Evolutionary conservation across 805 yeast genomes (phyloP).

Genomic region (Wickerhamiella slavikovae): DNA sequence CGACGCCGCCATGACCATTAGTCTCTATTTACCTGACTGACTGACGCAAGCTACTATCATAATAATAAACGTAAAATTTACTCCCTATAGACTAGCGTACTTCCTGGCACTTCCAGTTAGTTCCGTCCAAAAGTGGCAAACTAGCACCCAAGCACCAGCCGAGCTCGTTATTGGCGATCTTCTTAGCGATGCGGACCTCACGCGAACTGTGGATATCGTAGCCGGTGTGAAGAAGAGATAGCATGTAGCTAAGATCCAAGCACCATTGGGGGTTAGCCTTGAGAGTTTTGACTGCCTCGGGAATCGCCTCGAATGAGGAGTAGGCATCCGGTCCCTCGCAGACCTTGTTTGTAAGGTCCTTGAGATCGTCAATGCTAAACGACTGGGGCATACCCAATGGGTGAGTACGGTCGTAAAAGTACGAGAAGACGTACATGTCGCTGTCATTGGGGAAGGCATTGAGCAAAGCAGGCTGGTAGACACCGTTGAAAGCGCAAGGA

Average conservation of each 20-base stretch:
- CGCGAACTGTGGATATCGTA: constrained; percentile 82
- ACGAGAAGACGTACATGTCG: constrained; percentile 82
- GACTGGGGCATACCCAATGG: constrained; percentile 90
- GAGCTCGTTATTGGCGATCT: constrained; percentile 68
- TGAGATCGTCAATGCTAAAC: constrained; percentile 68
- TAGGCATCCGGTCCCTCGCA: constrained; percentile 69
- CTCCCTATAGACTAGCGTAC: neutral
- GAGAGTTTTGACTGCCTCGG: constrained; percentile 44
- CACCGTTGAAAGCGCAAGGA: constrained; percentile 94
- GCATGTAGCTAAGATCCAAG: constrained; percentile 75
- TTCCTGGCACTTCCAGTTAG: constrained; percentile 40
- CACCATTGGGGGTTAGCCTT: constrained; percentile 84
- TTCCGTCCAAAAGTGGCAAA: constrained; percentile 59
- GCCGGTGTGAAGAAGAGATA: constrained; percentile 82
- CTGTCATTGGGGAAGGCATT: constrained; percentile 49
- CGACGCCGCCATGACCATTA: no score
- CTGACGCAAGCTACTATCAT: neutral
- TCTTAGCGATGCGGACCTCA: constrained; percentile 83
- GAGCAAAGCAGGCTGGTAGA: constrained; percentile 83
- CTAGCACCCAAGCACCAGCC: constrained; percentile 99
- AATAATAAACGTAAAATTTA: neutral
- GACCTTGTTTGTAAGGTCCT: constrained; percentile 61
- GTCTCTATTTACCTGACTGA: no score
- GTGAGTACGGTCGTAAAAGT: constrained; percentile 82
- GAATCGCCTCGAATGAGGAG: constrained; percentile 47